These are phyloP conservation scores for Cubamyces lactineus DNA, from an alignment of 768 basidiomycete genomes.

Conservation along the genomic window DNA sequence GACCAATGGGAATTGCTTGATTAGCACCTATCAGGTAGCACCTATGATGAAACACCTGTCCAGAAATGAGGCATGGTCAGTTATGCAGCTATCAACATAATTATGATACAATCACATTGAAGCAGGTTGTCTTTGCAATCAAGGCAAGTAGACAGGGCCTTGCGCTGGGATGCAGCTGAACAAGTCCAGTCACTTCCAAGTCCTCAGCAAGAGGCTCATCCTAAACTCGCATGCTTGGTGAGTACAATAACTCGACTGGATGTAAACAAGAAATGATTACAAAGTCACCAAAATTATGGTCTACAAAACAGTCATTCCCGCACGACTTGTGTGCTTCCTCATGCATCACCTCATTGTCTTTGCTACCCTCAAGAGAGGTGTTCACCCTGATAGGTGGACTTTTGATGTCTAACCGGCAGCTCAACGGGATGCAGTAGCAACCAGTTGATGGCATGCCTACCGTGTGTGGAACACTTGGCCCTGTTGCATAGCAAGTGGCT, in stretches of 20 bases:
- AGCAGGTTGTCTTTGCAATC: slow-evolving; percentile 52
- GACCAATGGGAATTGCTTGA: too few species aligned
- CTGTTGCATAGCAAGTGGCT: slow-evolving; percentile 49
- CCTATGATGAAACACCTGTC: slow-evolving; percentile 14
- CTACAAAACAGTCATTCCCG: neutral
- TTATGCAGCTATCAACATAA: neutral
- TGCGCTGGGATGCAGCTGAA: slow-evolving; percentile 49
- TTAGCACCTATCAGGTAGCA: neutral
- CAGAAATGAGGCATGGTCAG: neutral
- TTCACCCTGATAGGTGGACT: too few species aligned
- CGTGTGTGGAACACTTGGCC: slow-evolving; percentile 45
- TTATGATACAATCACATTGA: slow-evolving; percentile 39
- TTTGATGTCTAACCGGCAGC: too few species aligned
- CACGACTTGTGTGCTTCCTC: neutral
- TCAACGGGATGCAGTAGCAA: too few species aligned
- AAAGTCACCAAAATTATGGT: neutral
- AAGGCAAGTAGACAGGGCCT: slow-evolving; percentile 53
- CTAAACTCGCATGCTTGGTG: neutral
- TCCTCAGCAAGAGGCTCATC: slow-evolving; percentile 3
- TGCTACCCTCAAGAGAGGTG: neutral
- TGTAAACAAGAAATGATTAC: neutral
- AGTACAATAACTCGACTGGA: too few species aligned
- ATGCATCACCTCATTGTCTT: neutral
- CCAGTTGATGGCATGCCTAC: slow-evolving; percentile 22
- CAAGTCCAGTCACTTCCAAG: slow-evolving; percentile 32